These are phyloP conservation scores for Onygenales sp. DNA, from an alignment of 2,329 filamentous ascomycete genomes.

Conservation along the genomic window DNA sequence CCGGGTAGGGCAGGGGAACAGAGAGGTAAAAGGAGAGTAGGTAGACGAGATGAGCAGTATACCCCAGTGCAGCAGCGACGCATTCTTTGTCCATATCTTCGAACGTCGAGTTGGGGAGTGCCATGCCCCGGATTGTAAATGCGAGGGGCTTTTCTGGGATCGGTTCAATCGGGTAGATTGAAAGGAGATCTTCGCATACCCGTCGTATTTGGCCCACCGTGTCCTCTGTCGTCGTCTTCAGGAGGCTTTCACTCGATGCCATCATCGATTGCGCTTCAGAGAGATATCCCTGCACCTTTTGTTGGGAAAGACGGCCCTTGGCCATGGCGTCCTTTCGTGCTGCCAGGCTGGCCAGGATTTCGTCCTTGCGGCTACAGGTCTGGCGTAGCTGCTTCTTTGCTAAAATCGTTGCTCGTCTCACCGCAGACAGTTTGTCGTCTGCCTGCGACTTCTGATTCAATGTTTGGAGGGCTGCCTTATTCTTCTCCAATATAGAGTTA, in stretches of 20 bases:
- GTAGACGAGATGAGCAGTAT: conserved; percentile 65
- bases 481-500: conserved; percentile 40
- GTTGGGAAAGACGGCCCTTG: conserved; percentile 51
- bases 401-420: conserved; percentile 44
- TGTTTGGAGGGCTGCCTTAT: conserved; percentile 22
- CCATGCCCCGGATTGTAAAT: conserved; percentile 73
- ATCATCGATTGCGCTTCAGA: conserved; percentile 52
- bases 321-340: conserved; percentile 59
- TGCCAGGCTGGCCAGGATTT: conserved; percentile 57
- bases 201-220: conserved; percentile 81
- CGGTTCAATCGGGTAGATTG: conserved; percentile 73
- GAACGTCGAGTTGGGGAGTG: conserved; percentile 70
- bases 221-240: conserved; percentile 50
- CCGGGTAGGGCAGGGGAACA: conserved; percentile 69
- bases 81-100: conserved; percentile 58
- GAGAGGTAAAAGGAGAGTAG: conserved; percentile 74
- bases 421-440: conserved; percentile 30
- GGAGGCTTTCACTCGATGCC: conserved; percentile 43
- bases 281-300: conserved; percentile 51
- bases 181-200: conserved; percentile 71
- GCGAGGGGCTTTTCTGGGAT: conserved; percentile 54
- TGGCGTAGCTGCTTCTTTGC: conserved; percentile 59
- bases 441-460: conserved; percentile 28
- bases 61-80: conserved; percentile 71
- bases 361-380: conserved; percentile 53